Evolutionary conservation across 1,284 basidiomycete genomes (phyloP).

Genomic region (Stygiomarasmius scandens): DNA sequence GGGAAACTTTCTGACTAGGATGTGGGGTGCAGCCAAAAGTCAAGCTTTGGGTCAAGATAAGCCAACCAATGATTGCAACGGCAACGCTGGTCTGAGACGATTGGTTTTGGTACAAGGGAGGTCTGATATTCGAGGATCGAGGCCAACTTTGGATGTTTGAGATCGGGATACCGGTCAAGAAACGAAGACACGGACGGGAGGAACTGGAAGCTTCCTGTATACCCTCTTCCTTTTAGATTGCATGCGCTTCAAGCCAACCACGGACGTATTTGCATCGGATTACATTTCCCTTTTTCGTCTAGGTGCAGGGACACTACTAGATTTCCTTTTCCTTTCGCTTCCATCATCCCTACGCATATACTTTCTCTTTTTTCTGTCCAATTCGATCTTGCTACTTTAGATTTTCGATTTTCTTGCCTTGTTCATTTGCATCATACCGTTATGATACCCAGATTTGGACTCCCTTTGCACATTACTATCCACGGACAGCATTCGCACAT

Average conservation of each 20-base stretch:
- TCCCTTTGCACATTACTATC: background rate
- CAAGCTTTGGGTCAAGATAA: conserved; percentile 18
- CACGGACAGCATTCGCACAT: background rate
- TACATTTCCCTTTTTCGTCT: background rate
- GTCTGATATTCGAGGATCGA: conserved; percentile 7
- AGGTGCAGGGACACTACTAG: conserved; percentile 10
- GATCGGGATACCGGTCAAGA: background rate
- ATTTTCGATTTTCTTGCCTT: background rate
- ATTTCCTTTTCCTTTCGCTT: background rate
- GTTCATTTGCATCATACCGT: background rate
- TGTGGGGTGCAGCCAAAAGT: conserved; percentile 59
- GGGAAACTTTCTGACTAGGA: conserved; percentile 60
- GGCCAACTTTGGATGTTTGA: conserved; percentile 8
- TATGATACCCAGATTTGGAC: background rate
- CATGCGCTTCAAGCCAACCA: background rate
- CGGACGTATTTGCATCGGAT: background rate
- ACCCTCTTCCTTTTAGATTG: background rate
- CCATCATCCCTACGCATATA: too few relatives aligned
- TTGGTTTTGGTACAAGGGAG: conserved; percentile 14
- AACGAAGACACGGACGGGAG: background rate
- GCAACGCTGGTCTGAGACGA: conserved; percentile 9
- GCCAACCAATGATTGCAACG: background rate
- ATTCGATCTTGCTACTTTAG: background rate
- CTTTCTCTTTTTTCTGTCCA: background rate
- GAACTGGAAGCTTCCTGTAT: too few relatives aligned